Conservation (phyloP, 2,329 filamentous ascomycete species). For the Colletotrichum plurivorum region DNA sequence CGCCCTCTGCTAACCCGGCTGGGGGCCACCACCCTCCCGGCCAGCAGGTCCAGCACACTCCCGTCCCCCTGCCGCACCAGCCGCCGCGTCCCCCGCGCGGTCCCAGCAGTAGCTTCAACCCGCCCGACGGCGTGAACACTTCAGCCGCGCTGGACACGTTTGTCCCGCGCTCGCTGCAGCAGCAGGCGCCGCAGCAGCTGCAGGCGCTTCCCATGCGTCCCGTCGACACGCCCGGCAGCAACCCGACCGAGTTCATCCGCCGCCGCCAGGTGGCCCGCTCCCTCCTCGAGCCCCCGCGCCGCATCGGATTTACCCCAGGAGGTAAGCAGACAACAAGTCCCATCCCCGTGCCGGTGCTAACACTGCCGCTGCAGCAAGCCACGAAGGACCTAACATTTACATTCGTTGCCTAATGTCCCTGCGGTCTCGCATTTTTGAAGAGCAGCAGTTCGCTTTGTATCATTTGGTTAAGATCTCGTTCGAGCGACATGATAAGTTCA, state of each 20-base stretch:
- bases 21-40: constrained; percentile 45
- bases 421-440: constrained; percentile 81
- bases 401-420: constrained; percentile 88
- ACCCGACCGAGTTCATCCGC: constrained; percentile 76
- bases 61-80: constrained; percentile 45
- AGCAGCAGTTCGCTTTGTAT: constrained; percentile 93
- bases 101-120: constrained; percentile 64
- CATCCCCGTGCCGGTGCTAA: not conserved
- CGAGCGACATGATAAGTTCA: constrained; percentile 95
- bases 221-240: constrained; percentile 82
- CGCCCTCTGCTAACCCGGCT: constrained; percentile 43
- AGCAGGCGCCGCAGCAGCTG: constrained; percentile 75
- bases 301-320: constrained; percentile 64
- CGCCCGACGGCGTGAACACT: constrained; percentile 68
- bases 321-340: constrained; percentile 61
- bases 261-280: constrained; percentile 62
- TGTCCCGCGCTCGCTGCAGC: constrained; percentile 63
- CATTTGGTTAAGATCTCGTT: constrained; percentile 96
- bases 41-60: constrained; percentile 46
- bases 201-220: constrained; percentile 78
- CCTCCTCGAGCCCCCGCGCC: constrained; percentile 35
- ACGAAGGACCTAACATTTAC: constrained; percentile 90
- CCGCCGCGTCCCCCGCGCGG: constrained; percentile 52
- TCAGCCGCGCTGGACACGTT: constrained; percentile 72
- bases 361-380: constrained; percentile 60